A percentile compares a stretch with the other conserved stretches of the same genome.
These are phyloP conservation scores for Halophytophthora polymorphica DNA, from an alignment of 352 stramenopile species.

Conservation along the genomic window DNA sequence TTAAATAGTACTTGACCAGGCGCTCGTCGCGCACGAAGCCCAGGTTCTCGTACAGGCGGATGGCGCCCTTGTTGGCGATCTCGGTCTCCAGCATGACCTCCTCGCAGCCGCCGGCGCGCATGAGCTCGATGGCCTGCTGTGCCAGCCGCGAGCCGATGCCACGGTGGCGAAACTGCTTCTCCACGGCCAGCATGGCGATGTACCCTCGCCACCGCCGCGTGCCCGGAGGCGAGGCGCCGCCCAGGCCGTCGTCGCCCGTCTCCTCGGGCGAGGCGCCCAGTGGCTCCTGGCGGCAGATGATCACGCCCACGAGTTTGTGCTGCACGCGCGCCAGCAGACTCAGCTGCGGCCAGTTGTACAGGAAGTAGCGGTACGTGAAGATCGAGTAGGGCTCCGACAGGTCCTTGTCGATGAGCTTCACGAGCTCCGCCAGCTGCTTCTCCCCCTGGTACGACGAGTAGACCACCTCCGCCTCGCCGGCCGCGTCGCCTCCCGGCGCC, in stretches of 20 bases:
- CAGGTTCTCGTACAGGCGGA: conserved; percentile 93
- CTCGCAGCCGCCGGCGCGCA: conserved; percentile 76
- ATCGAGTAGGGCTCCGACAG: conserved; percentile 95
- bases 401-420: conserved; percentile 93
- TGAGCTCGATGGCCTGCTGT: conserved; percentile 84
- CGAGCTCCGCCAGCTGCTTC: conserved; percentile 89
- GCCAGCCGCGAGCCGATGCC: conserved; percentile 91
- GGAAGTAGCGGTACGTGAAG: conserved; percentile 97
- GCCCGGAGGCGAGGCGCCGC: conserved; percentile 10
- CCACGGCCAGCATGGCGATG: conserved; percentile 95
- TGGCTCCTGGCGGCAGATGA: conserved; percentile 91
- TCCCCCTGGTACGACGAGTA: conserved; percentile 82
- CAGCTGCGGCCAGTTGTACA: conserved; percentile 93
- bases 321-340: conserved; percentile 86
- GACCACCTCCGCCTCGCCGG: conserved; percentile 28
- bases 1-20: conserved; percentile 95
- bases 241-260: conserved; percentile 24
- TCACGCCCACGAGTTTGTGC: conserved; percentile 87
- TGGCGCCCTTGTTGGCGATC: conserved; percentile 89
- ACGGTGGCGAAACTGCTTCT: conserved; percentile 85
- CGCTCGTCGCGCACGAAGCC: conserved; percentile 92
- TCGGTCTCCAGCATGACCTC: conserved; percentile 94
- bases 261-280: conserved; percentile 62
- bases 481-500: background rate
- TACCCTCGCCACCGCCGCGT: conserved; percentile 78